Percentiles rank a stretch among this genome's conserved stretches.
Conservation (phyloP, 257 asterid species). For the Gentiana macrophylla region DNA sequence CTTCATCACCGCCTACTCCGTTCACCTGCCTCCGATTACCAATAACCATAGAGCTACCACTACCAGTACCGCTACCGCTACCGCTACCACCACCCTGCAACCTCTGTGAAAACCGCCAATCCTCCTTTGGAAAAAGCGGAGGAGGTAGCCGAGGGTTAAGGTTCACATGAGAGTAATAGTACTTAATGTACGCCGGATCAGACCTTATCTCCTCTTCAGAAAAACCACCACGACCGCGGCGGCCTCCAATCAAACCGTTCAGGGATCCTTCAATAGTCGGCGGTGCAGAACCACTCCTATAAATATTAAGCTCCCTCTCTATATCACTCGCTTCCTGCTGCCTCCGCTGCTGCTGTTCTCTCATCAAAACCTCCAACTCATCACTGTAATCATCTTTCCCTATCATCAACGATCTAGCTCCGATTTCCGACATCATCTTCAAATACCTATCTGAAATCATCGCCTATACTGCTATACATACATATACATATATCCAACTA, state of each 20-base stretch:
- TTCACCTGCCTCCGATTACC: slow-evolving; percentile 46
- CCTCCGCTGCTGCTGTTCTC: slow-evolving; percentile 27
- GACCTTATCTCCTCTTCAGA: slow-evolving; percentile 62
- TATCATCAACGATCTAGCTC: slow-evolving; percentile 30
- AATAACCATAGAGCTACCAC: slow-evolving; percentile 17
- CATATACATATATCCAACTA: background rate
- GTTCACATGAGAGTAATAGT: slow-evolving; percentile 57
- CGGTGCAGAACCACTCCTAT: slow-evolving; percentile 68
- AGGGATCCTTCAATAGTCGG: slow-evolving; percentile 50
- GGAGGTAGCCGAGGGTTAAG: slow-evolving; percentile 63
- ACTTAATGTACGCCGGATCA: slow-evolving; percentile 57
- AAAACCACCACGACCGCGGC: slow-evolving; percentile 7
- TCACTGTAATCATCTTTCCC: slow-evolving; percentile 32
- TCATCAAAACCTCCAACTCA: slow-evolving; percentile 39
- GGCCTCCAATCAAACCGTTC: slow-evolving; percentile 20
- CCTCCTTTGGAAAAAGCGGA: slow-evolving; percentile 40
- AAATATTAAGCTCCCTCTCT: slow-evolving; percentile 40
- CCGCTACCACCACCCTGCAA: slow-evolving; percentile 27
- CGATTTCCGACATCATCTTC: slow-evolving; percentile 39
- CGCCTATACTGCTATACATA: slow-evolving; percentile 2
- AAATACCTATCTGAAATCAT: slow-evolving; percentile 39
- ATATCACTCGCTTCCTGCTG: slow-evolving; percentile 31
- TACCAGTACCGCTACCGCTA: slow-evolving; percentile 8
- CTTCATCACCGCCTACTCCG: slow-evolving; percentile 14
- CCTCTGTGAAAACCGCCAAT: slow-evolving; percentile 34